Base-by-base conservation (phyloP, 148 eudicot genomes). In the Pharnaceum exiguum region DNA sequence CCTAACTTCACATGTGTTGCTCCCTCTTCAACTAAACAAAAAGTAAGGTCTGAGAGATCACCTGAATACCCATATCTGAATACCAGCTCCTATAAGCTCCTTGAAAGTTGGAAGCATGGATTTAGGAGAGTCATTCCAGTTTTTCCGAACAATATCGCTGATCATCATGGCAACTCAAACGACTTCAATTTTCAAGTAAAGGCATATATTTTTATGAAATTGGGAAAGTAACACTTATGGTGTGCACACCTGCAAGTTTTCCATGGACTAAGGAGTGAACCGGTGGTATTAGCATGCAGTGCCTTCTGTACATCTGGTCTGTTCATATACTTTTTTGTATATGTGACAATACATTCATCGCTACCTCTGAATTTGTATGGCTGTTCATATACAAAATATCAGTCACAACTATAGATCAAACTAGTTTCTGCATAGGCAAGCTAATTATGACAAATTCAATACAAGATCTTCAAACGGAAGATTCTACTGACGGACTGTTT, bases 101-200 rank as follows among this genome's bases (percentile, higher is more conserved):
- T 72, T 68, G 59, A 68, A 61, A 55, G 72, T 45, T 17, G 83
- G 80, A 21, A 75, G 79, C 80, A 79, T 66, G 38, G 77, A 67
- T 51, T 57, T 69, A 10, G 74, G 81, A 46, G 81, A 77, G 59
- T 77, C 77, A 12, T 51, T 68, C 81, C 74, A 77, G 57, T 71
- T 42, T 29, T 69, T 49, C 48, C 81, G 57, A 46, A 77, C 71
- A 9, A 61, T 62, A 36, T 77, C 77, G 56, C 81, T 77, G 67
- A 48, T 40, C 36, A 44, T 0, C 11, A 49, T 9, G 10, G n/a
- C 40, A 39, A 59, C 11, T 18, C 0, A 18, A 25, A 17, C 5
- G n/a, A n/a, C n/a, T n/a, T n/a, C n/a, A n/a, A n/a, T n/a, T n/a
- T n/a, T n/a, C n/a, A n/a, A n/a, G n/a, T n/a, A n/a, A n/a, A n/a